phyloP scores from a whole-genome alignment of 768 basidiomycete species.

The Auricularia sp. region DNA sequence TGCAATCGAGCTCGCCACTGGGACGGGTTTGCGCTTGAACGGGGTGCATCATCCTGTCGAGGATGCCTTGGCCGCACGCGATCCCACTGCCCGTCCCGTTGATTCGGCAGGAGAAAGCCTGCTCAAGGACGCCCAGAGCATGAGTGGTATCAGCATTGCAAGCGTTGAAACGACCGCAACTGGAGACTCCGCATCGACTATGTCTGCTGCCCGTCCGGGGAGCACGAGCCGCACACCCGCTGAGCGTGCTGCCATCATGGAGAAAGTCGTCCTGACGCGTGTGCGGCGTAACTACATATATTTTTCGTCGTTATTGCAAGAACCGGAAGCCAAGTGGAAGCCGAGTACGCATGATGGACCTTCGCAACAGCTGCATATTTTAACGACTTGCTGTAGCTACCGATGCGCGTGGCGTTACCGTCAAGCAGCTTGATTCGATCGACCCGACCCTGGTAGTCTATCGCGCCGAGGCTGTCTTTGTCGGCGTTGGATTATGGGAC shows the following conservation, averaged over 20 bases:
- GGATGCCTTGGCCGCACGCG: conserved; percentile 49
- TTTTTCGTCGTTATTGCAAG: conserved; percentile 92
- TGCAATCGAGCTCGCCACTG: conserved; percentile 67
- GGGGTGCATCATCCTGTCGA: conserved; percentile 66
- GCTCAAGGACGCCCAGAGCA: conserved; percentile 64
- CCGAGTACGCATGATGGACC: conserved; percentile 43
- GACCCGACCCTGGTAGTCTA: conserved; percentile 95
- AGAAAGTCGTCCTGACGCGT: conserved; percentile 76
- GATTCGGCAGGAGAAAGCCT: conserved; percentile 15
- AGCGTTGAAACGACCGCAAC: conserved; percentile 48
- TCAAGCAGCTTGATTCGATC: conserved; percentile 93
- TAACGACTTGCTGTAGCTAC: conserved; percentile 38
- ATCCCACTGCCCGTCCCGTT: conserved; percentile 53
- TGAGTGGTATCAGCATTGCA: conserved; percentile 52
- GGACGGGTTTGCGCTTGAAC: conserved; percentile 75
- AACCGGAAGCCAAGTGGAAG: conserved; percentile 97
- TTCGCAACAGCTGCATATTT: conserved; percentile 1
- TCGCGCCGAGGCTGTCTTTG: conserved; percentile 93
- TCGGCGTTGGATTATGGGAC: conserved; percentile 94
- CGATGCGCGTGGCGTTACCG: conserved; percentile 82
- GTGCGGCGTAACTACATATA: conserved; percentile 94
- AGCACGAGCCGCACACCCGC: conserved; percentile 14
- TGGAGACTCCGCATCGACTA: conserved; percentile 5
- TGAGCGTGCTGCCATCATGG: conserved; percentile 48
- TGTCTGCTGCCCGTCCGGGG: conserved; percentile 5